phyloP scores from a whole-genome alignment of 192 early-diverging fungal genomes.

The Cladochytrium replicatum region DNA sequence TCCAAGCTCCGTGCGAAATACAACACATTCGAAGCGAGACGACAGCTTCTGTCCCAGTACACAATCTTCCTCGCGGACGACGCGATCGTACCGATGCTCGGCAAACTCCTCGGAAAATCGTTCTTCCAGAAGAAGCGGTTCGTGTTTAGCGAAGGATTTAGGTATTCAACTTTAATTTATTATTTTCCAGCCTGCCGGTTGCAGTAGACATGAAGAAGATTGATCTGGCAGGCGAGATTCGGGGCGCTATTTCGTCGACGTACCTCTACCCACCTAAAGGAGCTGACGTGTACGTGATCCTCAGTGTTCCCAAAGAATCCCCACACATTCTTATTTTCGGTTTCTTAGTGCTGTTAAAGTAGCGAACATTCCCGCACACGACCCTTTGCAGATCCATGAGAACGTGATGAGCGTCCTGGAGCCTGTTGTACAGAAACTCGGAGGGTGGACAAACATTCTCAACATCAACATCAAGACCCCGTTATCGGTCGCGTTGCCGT shows the following conservation, averaged over 20 bases:
- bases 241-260: constrained; percentile 48
- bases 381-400: constrained; percentile 54
- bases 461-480: constrained; percentile 76
- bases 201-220: constrained; percentile 55
- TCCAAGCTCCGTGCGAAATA: constrained; percentile 71
- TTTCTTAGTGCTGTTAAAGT: constrained; percentile 65
- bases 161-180: constrained; percentile 2
- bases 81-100: constrained; percentile 61
- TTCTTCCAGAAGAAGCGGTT: constrained; percentile 81
- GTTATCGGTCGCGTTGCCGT: constrained; percentile 68
- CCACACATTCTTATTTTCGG: constrained; percentile 13
- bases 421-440: constrained; percentile 50
- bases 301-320: no score
- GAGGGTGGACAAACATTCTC: constrained; percentile 73
- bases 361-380: constrained; percentile 51
- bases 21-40: constrained; percentile 71
- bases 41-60: constrained; percentile 61
- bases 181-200: constrained; percentile 57
- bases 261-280: constrained; percentile 51
- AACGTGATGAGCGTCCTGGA: constrained; percentile 64
- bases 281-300: constrained; percentile 45
- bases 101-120: constrained; percentile 67
- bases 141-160: constrained; percentile 12
- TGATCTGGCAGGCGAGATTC: constrained; percentile 53
- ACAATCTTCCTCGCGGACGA: constrained; percentile 88